Base-by-base conservation (phyloP, 1,139 yeast genomes). In the Hemisphaericaspora xylofermentans region DNA sequence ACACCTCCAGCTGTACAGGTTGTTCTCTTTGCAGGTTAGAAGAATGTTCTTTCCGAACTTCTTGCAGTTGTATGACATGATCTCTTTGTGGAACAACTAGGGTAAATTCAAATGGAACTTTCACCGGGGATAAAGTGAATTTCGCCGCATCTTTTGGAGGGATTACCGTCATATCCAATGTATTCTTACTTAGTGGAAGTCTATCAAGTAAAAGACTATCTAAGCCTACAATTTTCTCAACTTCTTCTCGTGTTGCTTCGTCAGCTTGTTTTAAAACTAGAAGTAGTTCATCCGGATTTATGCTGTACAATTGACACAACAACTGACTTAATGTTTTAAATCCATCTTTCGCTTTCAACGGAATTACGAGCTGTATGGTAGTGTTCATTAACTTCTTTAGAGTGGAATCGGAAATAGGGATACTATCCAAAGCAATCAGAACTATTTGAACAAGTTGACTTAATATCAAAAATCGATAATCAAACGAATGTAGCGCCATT, bases 401-500 rank as follows among this genome's bases (percentile, higher is more conserved):
- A 31, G 57, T 53, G 14, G 58, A 58, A 44, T 68, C 74, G 28
- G 63, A 59, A 3, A 70, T 63, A 0, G 73, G 69, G 13, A 66
- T 55, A 42, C 56, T 59, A 21, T 63, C 62, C 26, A 61, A 53
- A 1, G 67, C 58, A 16, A 49, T 46, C 17, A 45, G 43, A 44
- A 70, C 54, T 21, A 67, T 58, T 9, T 56, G 57, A 24, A 71
- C 53, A 6, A 70, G 48, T 57, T 55, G 58, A 12, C 51, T 44
- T 21, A 66, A 12, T 5, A 31, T 31, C 4, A 12, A 5, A 31
- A 19, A 13, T 12, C 34, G 25, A 13, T 15, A 31, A 31, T 31
- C 25, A 16, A 31, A n/a, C 8, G 34, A 25, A 19, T 31, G 34
- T 6, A 31, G 25, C 12, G 21, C 34, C 34, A 31, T 31, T 35